Evolutionary conservation across 2,329 filamentous ascomycete species (phyloP), one percentile per base, ranked within the genome.

Genomic region (Pseudogymnoascus sp.): DNA sequence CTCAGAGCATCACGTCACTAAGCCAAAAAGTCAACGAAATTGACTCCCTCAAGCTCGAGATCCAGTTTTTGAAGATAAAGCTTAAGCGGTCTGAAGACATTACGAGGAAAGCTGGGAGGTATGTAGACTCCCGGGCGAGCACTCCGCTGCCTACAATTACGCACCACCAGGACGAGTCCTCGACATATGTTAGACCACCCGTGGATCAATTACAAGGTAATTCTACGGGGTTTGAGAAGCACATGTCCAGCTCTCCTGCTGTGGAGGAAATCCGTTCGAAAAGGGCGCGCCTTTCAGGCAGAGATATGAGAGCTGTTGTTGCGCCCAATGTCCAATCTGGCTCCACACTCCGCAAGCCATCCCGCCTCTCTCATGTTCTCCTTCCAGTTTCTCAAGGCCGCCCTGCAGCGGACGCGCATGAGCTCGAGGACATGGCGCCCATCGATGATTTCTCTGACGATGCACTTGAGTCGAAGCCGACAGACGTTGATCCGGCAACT

Each of bases 11-110:
- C 35, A 60, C 64, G 11, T 58, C 63, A 41, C 62, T 71, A 39
- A 60, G 63, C 16, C 55, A 66, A 16, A 70, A 69, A 41, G 64
- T 61, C n/a, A 67, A 62, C 55, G 65, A 71, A 58, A 64, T 73
- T 4, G 69, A 69, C 28, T 61, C 66, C 3, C 41, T 72, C 11
- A 71, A 69, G 58, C 42, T 62, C 9, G 66, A 68, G 16, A 19
- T 72, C 19, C 45, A 62, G 33, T 49, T 64, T n/a, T 58, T 72
- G 25, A 69, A 64, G 33, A 63, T 55, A 2, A 65, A 65, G 14
- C 16, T 69, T 7, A 41, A 63, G n/a, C 36, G 42, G 28, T 38
- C 67, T 9, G 67, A 69, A 45, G 35, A 64, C 9, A 12, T 19
- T 62, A 58, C 25, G 62, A 60, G 28, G 23, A 22, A 61, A 36